These are phyloP conservation scores for Aspergillus ellipticus DNA, from an alignment of 495 filamentous ascomycete species.

Conservation along the genomic window DNA sequence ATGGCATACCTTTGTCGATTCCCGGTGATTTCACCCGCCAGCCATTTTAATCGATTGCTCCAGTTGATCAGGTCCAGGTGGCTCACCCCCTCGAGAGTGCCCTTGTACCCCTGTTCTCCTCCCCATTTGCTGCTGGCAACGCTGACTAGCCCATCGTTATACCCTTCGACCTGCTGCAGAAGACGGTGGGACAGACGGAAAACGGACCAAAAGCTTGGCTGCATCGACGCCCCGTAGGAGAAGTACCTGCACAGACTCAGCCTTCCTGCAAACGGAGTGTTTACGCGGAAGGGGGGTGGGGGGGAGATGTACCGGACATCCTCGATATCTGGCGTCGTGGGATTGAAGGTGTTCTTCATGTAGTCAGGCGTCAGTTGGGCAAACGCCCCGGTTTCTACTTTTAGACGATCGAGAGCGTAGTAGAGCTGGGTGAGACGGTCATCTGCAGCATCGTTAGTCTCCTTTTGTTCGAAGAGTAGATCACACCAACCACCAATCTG, in stretches of 20 bases:
- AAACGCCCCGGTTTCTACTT: conserved; percentile 79
- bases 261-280: conserved; percentile 2
- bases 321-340: conserved; percentile 66
- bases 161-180: conserved; percentile 66
- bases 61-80: conserved; percentile 96
- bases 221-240: conserved; percentile 79
- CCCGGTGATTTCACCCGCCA: conserved; percentile 62
- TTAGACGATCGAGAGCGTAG: conserved; percentile 58
- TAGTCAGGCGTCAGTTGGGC: conserved; percentile 76
- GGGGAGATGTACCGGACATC: conserved; percentile 52
- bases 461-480: not conserved
- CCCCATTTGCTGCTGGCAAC: conserved; percentile 85
- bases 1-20: conserved; percentile 58
- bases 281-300: not conserved
- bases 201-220: conserved; percentile 63
- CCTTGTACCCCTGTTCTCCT: conserved; percentile 65
- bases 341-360: conserved; percentile 82
- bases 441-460: conserved; percentile 21
- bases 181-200: conserved; percentile 72
- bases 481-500: conserved; percentile 51
- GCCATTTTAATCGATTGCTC: conserved; percentile 79
- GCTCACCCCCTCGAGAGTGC: conserved; percentile 81
- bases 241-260: conserved; percentile 59
- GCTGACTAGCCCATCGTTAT: conserved; percentile 92
- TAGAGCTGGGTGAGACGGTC: conserved; percentile 65